A percentile compares a stretch with the other conserved stretches of the same genome.
phyloP scores from a whole-genome alignment of 2,329 filamentous ascomycete genomes.

The Xenoacremonium recifei region DNA sequence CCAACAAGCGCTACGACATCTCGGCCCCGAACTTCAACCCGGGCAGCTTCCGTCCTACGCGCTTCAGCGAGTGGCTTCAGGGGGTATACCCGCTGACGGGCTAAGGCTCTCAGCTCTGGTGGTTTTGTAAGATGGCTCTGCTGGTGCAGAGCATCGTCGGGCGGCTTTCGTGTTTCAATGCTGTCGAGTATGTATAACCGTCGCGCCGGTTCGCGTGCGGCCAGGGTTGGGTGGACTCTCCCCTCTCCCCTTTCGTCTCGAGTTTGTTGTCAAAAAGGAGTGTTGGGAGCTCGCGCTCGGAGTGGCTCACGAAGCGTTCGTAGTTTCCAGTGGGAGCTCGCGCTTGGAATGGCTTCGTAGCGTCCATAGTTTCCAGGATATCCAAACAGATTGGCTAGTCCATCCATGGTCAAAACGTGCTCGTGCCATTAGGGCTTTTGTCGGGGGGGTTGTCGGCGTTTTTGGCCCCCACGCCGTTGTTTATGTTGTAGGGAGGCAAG shows the following conservation, averaged over 20 bases:
- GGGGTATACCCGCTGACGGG: no score
- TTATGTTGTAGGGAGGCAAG: no score
- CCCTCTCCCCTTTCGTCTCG: not conserved
- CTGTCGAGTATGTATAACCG: not conserved
- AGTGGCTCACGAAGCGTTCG: no score
- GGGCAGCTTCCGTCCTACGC: conserved; percentile 43
- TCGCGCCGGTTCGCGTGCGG: not conserved
- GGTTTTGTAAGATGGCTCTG: not conserved
- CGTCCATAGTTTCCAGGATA: no score
- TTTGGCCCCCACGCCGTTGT: not conserved
- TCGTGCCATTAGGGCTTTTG: not conserved
- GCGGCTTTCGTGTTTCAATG: not conserved
- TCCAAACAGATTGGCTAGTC: no score
- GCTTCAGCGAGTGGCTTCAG: conserved; percentile 54
- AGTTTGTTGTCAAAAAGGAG: conserved; percentile 1
- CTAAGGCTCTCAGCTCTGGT: not conserved
- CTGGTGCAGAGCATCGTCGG: not conserved
- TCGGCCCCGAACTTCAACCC: conserved; percentile 58
- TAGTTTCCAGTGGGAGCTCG: conserved; percentile 4
- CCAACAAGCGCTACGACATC: conserved; percentile 67
- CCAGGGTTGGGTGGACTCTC: not conserved
- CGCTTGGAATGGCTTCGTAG: conserved; percentile 3
- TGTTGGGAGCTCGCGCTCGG: conserved; percentile 13
- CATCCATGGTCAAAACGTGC: no score
- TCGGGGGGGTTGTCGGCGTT: not conserved